Conservation (phyloP, 345 rosid genomes). For the Citrus hindsii region DNA sequence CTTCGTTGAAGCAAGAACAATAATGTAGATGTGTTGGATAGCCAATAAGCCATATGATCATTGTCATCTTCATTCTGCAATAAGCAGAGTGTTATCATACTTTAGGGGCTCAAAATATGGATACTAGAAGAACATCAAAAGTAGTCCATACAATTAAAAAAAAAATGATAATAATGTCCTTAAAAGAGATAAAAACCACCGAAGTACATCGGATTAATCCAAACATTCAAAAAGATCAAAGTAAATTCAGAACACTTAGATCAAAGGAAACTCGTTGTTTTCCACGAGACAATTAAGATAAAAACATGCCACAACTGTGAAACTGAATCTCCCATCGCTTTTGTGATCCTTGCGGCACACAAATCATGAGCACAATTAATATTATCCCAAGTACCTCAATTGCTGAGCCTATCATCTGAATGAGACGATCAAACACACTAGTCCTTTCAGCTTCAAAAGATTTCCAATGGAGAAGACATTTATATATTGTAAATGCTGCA, state of each 20-base stretch:
- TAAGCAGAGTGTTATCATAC: not conserved
- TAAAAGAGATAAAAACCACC: not conserved
- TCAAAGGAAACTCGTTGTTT: not conserved
- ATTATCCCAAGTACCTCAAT: conserved; percentile 64
- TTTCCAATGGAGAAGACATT: conserved; percentile 96
- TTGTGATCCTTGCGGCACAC: not conserved
- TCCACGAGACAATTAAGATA: not conserved
- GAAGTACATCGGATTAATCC: not conserved
- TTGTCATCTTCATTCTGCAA: conserved; percentile 91
- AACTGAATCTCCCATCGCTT: not conserved
- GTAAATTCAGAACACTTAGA: not conserved
- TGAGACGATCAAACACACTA: conserved; percentile 91
- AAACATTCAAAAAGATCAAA: not conserved
- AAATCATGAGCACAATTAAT: conserved; percentile 5
- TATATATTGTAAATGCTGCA: conserved; percentile 95
- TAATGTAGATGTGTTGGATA: conserved; percentile 80
- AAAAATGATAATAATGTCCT: not conserved
- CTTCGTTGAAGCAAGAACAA: conserved; percentile 87
- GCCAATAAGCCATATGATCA: conserved; percentile 96
- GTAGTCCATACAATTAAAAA: not conserved
- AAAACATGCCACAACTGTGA: not conserved
- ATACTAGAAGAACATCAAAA: too few species aligned
- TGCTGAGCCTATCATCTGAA: conserved; percentile 98
- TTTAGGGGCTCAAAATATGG: not conserved
- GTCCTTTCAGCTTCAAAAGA: conserved; percentile 97